phyloP scores from a whole-genome alignment of 2,329 filamentous ascomycete genomes.

The Zymoseptoria crescenta region DNA sequence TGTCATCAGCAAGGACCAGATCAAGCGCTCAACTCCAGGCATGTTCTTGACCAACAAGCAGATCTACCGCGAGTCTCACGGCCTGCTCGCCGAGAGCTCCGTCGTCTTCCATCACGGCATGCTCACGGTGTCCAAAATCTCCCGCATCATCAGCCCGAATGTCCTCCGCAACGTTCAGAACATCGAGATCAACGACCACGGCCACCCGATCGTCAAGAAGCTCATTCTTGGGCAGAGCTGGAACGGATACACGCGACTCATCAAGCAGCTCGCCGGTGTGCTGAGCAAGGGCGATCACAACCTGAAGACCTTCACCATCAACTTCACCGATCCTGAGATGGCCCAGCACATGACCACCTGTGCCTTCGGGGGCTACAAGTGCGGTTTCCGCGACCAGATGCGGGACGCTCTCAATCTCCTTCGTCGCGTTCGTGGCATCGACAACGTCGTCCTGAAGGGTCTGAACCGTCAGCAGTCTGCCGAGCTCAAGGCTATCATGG shows the following conservation, averaged over 20 bases:
- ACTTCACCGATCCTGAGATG: constrained; percentile 17
- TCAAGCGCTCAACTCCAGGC: constrained; percentile 15
- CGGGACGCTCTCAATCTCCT: constrained; percentile 11
- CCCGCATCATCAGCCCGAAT: constrained; percentile 14
- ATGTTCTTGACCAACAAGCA: constrained; percentile 31
- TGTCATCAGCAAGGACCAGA: constrained; percentile 2
- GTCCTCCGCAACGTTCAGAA: constrained; percentile 21
- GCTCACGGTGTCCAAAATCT: constrained; percentile 6
- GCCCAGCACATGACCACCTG: constrained; percentile 22
- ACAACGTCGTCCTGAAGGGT: constrained; percentile 19
- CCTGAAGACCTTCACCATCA: constrained; percentile 23
- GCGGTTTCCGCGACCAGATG: constrained; percentile 25
- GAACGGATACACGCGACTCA: constrained; percentile 22
- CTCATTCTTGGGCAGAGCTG: constrained; percentile 16
- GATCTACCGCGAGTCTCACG: constrained; percentile 26
- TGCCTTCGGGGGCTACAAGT: constrained; percentile 11
- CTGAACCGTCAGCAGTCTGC: constrained; percentile 16
- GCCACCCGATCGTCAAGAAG: constrained; percentile 62
- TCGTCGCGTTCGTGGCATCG: constrained; percentile 16
- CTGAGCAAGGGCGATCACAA: constrained; percentile 21
- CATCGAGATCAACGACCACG: constrained; percentile 71
- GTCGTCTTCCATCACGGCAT: constrained; percentile 27
- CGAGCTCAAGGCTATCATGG: constrained; percentile 19
- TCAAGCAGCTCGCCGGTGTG: constrained; percentile 18
- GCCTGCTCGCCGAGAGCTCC: constrained; percentile 20